These are phyloP conservation scores for Odonthalia washingtoniensis DNA, from an alignment of 31 red algal genomes.

Conservation along the genomic window DNA sequence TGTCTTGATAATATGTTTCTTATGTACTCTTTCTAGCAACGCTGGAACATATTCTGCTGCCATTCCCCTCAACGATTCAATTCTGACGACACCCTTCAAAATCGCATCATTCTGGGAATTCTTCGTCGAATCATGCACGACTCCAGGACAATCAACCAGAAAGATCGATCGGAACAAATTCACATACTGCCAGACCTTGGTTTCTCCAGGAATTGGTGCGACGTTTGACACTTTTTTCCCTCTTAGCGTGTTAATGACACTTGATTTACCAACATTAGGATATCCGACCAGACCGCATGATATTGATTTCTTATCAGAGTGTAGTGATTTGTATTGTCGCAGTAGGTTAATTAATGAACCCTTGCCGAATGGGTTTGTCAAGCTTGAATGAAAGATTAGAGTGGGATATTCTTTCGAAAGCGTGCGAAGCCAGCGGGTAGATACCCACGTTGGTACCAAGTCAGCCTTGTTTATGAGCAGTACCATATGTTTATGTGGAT, in stretches of 20 bases:
- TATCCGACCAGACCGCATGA: conserved; percentile 95
- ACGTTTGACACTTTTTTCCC: conserved; percentile 93
- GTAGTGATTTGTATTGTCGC: conserved; percentile 87
- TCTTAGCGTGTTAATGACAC: conserved; percentile 91
- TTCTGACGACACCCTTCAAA: conserved; percentile 90
- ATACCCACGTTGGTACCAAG: conserved; percentile 89
- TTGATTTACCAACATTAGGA: conserved; percentile 96
- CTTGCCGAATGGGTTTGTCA: conserved; percentile 92
- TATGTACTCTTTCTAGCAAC: conserved; percentile 74
- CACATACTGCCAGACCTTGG: conserved; percentile 99
- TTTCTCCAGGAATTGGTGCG: conserved; percentile 96
- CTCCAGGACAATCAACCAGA: conserved; percentile 97
- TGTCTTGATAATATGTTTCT: conserved; percentile 66
- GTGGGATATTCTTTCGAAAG: conserved; percentile 89
- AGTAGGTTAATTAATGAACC: conserved; percentile 92
- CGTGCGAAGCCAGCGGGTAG: conserved; percentile 77
- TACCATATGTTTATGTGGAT: conserved; percentile 94
- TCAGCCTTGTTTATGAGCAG: conserved; percentile 95
- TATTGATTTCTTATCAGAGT: conserved; percentile 92
- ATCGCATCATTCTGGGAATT: conserved; percentile 79
- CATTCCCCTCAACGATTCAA: conserved; percentile 83
- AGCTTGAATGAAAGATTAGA: conserved; percentile 82
- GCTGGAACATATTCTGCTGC: conserved; percentile 81
- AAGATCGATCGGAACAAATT: conserved; percentile 88
- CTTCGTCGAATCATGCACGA: conserved; percentile 85